Evolutionary conservation across 225 moss, liverwort and hornwort species (phyloP).

Genomic region (Marchantia paleacea): DNA sequence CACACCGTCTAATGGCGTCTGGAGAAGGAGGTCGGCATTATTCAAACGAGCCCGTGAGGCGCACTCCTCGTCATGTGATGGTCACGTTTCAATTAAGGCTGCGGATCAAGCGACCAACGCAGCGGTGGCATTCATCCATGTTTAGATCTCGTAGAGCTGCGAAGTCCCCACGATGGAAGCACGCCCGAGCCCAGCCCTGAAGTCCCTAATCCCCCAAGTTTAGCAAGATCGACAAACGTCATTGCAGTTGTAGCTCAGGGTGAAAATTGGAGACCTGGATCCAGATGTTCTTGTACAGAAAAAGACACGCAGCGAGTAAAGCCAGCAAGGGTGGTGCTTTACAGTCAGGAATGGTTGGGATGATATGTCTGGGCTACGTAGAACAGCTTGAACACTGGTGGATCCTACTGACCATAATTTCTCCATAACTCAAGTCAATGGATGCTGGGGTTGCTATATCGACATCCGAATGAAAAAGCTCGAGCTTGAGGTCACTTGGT

Average conservation of each 20-base stretch:
- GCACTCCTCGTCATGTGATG: too few relatives aligned
- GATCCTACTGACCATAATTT: neutral
- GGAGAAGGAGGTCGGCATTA: too few relatives aligned
- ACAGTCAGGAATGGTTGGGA: neutral
- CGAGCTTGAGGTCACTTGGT: neutral
- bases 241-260: neutral
- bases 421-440: neutral
- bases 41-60: too few relatives aligned
- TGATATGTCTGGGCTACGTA: neutral
- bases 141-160: neutral
- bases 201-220: neutral
- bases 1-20: too few relatives aligned
- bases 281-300: neutral
- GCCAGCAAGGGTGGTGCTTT: neutral
- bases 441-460: neutral
- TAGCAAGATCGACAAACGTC: neutral
- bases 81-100: too few relatives aligned
- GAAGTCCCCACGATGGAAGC: neutral
- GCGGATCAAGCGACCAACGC: too few relatives aligned
- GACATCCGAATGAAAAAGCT: neutral
- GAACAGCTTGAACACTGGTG: neutral
- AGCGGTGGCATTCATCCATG: neutral
- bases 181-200: too few relatives aligned
- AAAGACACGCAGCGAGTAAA: neutral
- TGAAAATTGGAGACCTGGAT: neutral